Evolutionary conservation across 257 asterid species (phyloP).

Genomic region (Echium plantagineum): DNA sequence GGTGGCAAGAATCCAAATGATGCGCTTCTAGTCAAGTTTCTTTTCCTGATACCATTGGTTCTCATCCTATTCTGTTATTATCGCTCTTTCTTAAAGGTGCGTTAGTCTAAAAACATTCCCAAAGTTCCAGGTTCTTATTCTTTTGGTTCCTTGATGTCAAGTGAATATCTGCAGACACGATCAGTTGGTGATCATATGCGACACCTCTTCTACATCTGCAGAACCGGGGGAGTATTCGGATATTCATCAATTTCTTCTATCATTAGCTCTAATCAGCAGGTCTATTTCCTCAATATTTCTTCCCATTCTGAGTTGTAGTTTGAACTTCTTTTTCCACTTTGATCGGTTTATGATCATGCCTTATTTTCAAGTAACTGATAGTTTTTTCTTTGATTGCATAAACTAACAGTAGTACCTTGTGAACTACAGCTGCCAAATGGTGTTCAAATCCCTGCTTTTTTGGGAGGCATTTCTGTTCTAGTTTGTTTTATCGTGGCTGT

Average conservation of each 20-base stretch:
- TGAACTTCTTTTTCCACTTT: not conserved
- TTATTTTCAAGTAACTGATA: no score
- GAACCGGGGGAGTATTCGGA: constrained; percentile 58
- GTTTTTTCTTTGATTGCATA: no score
- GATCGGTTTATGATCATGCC: no score
- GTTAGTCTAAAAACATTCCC: constrained; percentile 12
- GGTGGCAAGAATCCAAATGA: constrained; percentile 84
- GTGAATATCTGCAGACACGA: constrained; percentile 46
- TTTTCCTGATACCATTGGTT: constrained; percentile 58
- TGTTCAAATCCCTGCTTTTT: constrained; percentile 42
- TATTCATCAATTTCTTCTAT: constrained; percentile 62
- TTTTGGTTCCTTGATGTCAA: constrained; percentile 14
- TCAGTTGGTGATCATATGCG: constrained; percentile 61
- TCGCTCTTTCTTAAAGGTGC: constrained; percentile 66
- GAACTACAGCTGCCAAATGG: constrained; percentile 42
- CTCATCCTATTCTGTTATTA: constrained; percentile 55
- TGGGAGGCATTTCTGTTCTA: constrained; percentile 57
- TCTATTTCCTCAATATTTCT: constrained; percentile 15
- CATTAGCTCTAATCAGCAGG: constrained; percentile 65
- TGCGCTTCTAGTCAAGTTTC: constrained; percentile 52
- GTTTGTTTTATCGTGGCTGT: constrained; percentile 50
- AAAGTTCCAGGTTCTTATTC: constrained; percentile 6
- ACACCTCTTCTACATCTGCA: constrained; percentile 65
- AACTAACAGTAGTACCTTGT: constrained; percentile 5
- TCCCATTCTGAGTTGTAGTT: not conserved